Evolutionary conservation across 2,329 filamentous ascomycete genomes (phyloP).

Genomic region (Penicillium aurantiogriseum): DNA sequence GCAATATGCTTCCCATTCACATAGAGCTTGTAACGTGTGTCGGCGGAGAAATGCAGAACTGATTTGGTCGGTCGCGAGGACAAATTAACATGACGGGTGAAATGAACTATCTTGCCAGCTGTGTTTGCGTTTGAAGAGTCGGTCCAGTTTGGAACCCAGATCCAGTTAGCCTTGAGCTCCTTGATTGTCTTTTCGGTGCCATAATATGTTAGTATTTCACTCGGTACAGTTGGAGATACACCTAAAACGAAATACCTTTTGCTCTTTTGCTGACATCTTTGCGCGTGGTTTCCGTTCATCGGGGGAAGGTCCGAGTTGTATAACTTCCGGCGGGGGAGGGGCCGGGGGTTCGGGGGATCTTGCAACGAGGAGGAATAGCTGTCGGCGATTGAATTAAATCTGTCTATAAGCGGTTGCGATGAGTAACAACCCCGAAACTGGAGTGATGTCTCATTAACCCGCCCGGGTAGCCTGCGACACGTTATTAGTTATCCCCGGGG

Average conservation of each 20-base stretch:
- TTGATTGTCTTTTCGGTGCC: background rate
- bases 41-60: slow-evolving; percentile 37
- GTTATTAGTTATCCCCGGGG: too few relatives aligned
- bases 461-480: too few relatives aligned
- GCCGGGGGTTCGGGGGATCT: background rate
- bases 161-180: background rate
- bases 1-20: slow-evolving; percentile 40
- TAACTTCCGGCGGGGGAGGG: background rate
- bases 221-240: background rate
- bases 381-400: background rate
- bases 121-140: background rate
- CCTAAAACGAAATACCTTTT: background rate
- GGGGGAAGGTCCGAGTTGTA: background rate
- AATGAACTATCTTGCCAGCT: slow-evolving; percentile 1
- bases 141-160: background rate
- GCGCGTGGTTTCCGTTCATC: background rate
- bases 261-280: background rate
- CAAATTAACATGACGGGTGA: slow-evolving; percentile 17
- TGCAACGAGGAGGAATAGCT: background rate
- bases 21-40: slow-evolving; percentile 46
- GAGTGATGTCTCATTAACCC: background rate
- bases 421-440: background rate
- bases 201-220: background rate
- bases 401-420: background rate
- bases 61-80: slow-evolving; percentile 14